phyloP scores from a whole-genome alignment of 2,329 filamentous ascomycete species.

The Aspergillus luchuensis region DNA sequence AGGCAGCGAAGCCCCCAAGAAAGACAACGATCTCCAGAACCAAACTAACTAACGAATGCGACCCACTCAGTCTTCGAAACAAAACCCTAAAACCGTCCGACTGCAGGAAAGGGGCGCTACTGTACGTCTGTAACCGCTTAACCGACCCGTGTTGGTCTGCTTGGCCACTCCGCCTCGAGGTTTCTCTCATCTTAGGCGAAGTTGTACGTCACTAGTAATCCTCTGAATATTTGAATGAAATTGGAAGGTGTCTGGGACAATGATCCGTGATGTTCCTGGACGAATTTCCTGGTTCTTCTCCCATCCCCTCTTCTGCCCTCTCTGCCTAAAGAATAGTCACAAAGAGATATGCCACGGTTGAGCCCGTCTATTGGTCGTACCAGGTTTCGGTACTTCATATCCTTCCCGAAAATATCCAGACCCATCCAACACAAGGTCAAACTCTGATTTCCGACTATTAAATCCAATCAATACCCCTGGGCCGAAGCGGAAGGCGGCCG shows the following conservation, averaged over 20 bases:
- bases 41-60: constrained; percentile 2
- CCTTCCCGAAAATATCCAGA: constrained; percentile 5
- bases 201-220: too few relatives aligned
- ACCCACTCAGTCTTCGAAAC: constrained; percentile 2
- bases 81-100: constrained; percentile 6
- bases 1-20: constrained; percentile 11
- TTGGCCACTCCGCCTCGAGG: background rate
- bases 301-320: background rate
- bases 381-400: background rate
- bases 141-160: background rate
- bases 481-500: background rate
- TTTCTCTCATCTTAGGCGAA: too few relatives aligned
- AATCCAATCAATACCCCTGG: background rate
- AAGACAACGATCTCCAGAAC: constrained; percentile 9
- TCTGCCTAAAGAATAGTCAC: background rate
- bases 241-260: background rate
- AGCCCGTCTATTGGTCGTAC: background rate
- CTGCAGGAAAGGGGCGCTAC: constrained; percentile 9
- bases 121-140: background rate
- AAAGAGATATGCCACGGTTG: background rate
- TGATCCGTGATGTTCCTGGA: background rate
- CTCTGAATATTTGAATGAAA: background rate
- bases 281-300: background rate
- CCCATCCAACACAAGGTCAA: background rate
- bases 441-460: constrained; percentile 8